Percentiles rank a stretch among this genome's conserved stretches.
These are phyloP conservation scores for Microstegium vimineum DNA, from an alignment of 176 grass and related monocot genomes.

Conservation along the genomic window DNA sequence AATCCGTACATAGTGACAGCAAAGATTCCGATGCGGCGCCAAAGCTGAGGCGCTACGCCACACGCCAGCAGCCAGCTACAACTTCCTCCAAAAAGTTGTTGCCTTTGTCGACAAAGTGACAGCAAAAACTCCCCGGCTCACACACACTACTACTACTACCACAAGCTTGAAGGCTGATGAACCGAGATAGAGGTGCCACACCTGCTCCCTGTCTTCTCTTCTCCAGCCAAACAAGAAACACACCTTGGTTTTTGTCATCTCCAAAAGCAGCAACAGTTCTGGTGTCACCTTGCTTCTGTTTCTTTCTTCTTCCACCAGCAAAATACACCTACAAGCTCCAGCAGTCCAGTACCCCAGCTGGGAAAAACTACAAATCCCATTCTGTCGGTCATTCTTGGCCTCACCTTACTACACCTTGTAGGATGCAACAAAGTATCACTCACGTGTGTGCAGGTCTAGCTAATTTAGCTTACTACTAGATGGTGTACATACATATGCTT, in stretches of 20 bases:
- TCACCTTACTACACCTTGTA: not conserved
- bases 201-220: not conserved
- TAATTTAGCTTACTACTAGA: not conserved
- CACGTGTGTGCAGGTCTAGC: not conserved
- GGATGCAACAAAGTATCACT: not conserved
- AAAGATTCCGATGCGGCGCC: not conserved
- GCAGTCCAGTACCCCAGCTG: not conserved
- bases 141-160: no score
- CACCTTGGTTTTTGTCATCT: not conserved
- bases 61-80: not conserved
- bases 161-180: not conserved
- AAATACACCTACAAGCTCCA: not conserved
- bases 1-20: slow-evolving; percentile 3
- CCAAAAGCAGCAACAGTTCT: not conserved
- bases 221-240: not conserved
- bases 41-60: not conserved
- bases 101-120: no score
- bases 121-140: no score
- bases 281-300: not conserved
- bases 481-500: slow-evolving; percentile 15
- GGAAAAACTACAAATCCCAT: not conserved
- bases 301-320: not conserved
- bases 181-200: not conserved
- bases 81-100: not conserved
- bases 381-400: not conserved